Evolutionary conservation across 176 grass and related monocot genomes (phyloP), one percentile per base, ranked within the genome.

Genomic region (Raddia distichophylla): DNA sequence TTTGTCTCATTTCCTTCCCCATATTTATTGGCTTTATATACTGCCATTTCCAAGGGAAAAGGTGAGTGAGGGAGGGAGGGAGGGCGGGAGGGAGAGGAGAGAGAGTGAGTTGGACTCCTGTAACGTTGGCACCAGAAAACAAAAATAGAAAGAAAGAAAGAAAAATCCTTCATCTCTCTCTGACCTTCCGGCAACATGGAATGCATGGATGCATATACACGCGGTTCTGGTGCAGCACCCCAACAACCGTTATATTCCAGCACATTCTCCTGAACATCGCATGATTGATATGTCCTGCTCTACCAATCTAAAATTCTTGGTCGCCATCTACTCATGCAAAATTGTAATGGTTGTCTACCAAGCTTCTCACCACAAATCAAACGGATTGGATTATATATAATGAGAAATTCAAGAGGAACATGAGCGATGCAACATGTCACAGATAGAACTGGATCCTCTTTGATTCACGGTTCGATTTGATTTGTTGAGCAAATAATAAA

Each of bases 381-480:
- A 71, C 9, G 46, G 20, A 69, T 71, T 71, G 19, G 5, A 48
- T 71, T 50, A 33, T 32, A 14, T 50, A 33, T 32, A 14, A 33
- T 48, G 67, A 48, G 44, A 69, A 69, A 22, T 77, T 10, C 52
- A 58, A 57, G 53, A 53, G 18, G 18, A 54, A 54, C 48, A 20
- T 16, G 27, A 55, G 40, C 18, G 86, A 88, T 22, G 32, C 57
- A 79, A 87, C 48, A 13, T n/a, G 46, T 49, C 37, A 82, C 55
- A 45, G 46, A 10, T 6, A 46, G 57, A 63, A 48, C 60, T 73
- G 27, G 27, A 27, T 27, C 27, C 27, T 27, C 27, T 27, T 27
- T 27, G 27, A 27, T 27, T 27, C 27, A 27, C 27, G 27, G 27
- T 27, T 27, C 27, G 27, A 27, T 27, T 27, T 27, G 27, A 27